These are phyloP conservation scores for Exserohilum turcica DNA, from an alignment of 2,329 filamentous ascomycete species.

Conservation along the genomic window DNA sequence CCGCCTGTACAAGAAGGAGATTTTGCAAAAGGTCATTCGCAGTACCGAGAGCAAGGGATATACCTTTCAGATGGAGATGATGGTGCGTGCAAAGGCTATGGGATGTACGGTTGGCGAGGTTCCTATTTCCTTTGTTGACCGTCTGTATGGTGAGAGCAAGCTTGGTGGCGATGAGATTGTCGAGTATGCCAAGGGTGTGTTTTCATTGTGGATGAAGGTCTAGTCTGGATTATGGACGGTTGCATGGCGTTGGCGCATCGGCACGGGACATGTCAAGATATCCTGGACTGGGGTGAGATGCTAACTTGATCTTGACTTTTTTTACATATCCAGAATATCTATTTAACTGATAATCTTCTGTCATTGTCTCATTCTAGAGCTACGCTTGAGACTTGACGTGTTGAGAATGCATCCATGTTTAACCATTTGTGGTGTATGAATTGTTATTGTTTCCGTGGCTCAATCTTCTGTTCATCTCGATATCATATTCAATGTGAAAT, in stretches of 20 bases:
- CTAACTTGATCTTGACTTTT: conserved; percentile 6
- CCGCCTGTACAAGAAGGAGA: conserved; percentile 87
- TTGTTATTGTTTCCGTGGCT: no score
- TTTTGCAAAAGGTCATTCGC: conserved; percentile 86
- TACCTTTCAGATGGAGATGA: conserved; percentile 99
- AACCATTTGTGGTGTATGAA: no score
- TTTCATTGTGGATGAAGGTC: conserved; percentile 57
- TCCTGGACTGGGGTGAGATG: conserved; percentile 1
- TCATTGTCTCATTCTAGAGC: no score
- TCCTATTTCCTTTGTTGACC: conserved; percentile 90
- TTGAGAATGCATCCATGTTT: no score
- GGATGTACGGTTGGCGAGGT: conserved; percentile 93
- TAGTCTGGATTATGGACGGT: conserved; percentile 26
- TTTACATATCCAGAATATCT: not conserved
- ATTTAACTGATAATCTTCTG: conserved; percentile 25
- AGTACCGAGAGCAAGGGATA: conserved; percentile 96
- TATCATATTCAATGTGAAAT: no score
- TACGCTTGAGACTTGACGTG: no score
- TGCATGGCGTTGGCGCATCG: conserved; percentile 40
- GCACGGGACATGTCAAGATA: conserved; percentile 2
- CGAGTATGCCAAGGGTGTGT: conserved; percentile 79
- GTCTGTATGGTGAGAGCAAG: conserved; percentile 94
- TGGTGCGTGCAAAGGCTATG: conserved; percentile 96
- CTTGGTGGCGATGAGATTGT: conserved; percentile 94
- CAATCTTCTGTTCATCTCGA: no score